phyloP scores from a whole-genome alignment of 2,329 filamentous ascomycete species.

The Tolypocladium capitatum region DNA sequence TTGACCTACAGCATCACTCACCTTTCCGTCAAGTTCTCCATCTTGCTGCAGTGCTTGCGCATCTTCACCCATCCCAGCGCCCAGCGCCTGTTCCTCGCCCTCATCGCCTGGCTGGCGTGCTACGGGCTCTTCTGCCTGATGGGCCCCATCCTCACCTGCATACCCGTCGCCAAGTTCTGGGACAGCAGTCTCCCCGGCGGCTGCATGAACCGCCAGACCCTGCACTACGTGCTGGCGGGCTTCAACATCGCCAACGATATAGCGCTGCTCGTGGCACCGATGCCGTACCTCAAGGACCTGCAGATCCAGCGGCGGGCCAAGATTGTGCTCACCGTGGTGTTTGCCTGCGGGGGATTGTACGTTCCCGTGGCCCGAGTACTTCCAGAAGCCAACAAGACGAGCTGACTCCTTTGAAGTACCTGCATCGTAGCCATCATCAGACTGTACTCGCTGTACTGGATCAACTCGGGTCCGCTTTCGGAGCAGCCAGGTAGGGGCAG shows the following conservation, averaged over 20 bases:
- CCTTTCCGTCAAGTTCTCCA: slow-evolving; percentile 14
- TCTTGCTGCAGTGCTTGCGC: slow-evolving; percentile 14
- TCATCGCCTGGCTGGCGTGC: slow-evolving; percentile 10
- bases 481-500: no score
- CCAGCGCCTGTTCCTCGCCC: slow-evolving; percentile 8
- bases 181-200: slow-evolving; percentile 10
- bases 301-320: slow-evolving; percentile 25
- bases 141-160: slow-evolving; percentile 12
- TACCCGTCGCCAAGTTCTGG: slow-evolving; percentile 15
- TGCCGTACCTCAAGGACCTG: slow-evolving; percentile 20
- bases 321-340: slow-evolving; percentile 24
- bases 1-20: slow-evolving; percentile 13
- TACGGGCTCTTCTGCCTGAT: slow-evolving; percentile 11
- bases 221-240: slow-evolving; percentile 15
- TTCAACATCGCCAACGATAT: slow-evolving; percentile 20
- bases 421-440: slow-evolving; percentile 13
- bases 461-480: no score
- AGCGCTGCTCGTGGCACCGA: slow-evolving; percentile 12
- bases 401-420: slow-evolving; percentile 2
- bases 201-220: slow-evolving; percentile 10
- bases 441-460: slow-evolving; percentile 8
- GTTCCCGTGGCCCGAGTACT: slow-evolving; percentile 3
- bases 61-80: slow-evolving; percentile 11
- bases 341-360: slow-evolving; percentile 24
- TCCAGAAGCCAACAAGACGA: no score